Percentiles rank a stretch among this genome's conserved stretches.
Evolutionary conservation across 2,329 filamentous ascomycete genomes (phyloP).

Genomic region (Colletotrichum noveboracense): DNA sequence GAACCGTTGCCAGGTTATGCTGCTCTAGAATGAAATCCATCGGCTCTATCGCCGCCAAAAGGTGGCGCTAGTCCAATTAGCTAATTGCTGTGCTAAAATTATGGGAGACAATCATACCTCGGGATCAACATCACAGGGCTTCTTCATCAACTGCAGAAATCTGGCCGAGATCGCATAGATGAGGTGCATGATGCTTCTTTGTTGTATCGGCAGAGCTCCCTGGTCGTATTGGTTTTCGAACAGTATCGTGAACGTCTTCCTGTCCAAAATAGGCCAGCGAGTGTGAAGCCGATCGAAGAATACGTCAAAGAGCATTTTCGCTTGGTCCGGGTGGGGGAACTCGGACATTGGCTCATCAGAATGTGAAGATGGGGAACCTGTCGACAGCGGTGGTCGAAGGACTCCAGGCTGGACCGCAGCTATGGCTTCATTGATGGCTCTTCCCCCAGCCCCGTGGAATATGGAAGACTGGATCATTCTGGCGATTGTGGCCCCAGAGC

Average conservation of each 20-base stretch:
- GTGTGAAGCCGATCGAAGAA: constrained; percentile 32
- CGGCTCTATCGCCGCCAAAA: too few relatives aligned
- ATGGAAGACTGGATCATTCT: constrained; percentile 31
- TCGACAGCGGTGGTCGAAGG: neutral
- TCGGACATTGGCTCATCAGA: constrained; percentile 12
- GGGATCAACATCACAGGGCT: constrained; percentile 28
- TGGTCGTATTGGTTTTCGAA: constrained; percentile 25
- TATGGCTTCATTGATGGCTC: neutral
- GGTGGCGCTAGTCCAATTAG: too few relatives aligned
- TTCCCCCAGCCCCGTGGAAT: constrained; percentile 22
- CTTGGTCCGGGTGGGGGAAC: constrained; percentile 23
- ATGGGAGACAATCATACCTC: too few relatives aligned
- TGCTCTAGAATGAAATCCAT: constrained; percentile 37
- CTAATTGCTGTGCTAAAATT: too few relatives aligned
- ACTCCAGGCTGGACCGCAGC: neutral
- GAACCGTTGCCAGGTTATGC: constrained; percentile 35
- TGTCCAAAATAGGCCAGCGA: constrained; percentile 29
- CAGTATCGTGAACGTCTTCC: constrained; percentile 21
- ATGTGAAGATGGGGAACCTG: neutral
- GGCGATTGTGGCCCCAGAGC: constrained; percentile 30
- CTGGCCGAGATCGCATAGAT: constrained; percentile 30
- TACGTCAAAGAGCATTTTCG: constrained; percentile 25
- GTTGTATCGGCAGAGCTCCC: constrained; percentile 23
- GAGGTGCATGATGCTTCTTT: constrained; percentile 30
- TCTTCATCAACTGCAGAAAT: constrained; percentile 29